Conservation (phyloP, 2,329 filamentous ascomycete species). For the Bipolaris sorokiniana region DNA sequence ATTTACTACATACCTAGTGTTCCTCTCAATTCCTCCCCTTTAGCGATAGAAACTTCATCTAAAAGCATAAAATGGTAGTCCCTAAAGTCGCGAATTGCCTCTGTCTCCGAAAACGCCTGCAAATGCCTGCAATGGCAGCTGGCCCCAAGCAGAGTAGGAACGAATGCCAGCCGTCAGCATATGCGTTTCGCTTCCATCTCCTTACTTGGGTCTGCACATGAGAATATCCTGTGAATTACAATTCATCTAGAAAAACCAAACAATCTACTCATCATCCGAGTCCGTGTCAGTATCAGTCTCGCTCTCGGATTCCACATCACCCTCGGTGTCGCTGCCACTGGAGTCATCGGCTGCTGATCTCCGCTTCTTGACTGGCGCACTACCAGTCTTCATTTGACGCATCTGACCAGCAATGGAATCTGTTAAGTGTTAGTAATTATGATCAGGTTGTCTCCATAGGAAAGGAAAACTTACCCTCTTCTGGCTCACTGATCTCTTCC, state of each 20-base stretch:
- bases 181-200: conserved; percentile 4
- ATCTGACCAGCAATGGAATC: conserved; percentile 91
- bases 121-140: conserved; percentile 29
- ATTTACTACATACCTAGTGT: conserved; percentile 22
- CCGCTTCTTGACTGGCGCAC: conserved; percentile 61
- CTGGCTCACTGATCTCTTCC: conserved; percentile 96
- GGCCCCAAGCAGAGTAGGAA: conserved; percentile 6
- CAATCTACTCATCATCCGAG: conserved; percentile 48
- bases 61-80: conserved; percentile 10
- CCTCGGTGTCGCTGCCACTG: conserved; percentile 68
- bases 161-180: conserved; percentile 1
- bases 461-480: conserved; percentile 76
- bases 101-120: conserved; percentile 30
- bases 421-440: conserved; percentile 50
- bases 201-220: not conserved
- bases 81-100: conserved; percentile 6
- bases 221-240: not conserved
- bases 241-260: not conserved
- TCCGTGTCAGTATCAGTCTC: conserved; percentile 56
- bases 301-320: conserved; percentile 62
- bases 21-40: conserved; percentile 3
- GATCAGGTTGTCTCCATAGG: conserved; percentile 1
- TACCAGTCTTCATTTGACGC: conserved; percentile 79
- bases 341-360: conserved; percentile 65
- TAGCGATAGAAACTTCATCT: conserved; percentile 4